A percentile compares a stretch with the other conserved stretches of the same genome.
Conservation (phyloP, 2,329 filamentous ascomycete species). For the Colletotrichum chrysophilum region DNA sequence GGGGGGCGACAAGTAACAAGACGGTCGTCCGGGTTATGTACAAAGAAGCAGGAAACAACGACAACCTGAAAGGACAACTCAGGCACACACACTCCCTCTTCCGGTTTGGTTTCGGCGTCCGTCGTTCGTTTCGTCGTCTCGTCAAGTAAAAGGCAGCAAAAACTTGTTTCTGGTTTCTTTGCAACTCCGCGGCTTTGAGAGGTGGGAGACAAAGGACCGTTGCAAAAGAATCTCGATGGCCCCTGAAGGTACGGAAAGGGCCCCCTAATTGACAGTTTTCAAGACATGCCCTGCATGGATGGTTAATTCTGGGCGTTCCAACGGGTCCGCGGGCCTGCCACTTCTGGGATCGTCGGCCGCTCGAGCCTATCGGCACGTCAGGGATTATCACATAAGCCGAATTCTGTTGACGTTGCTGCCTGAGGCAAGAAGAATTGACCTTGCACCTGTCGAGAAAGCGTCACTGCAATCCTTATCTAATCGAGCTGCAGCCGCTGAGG, state of each 20-base stretch:
- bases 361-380: slow-evolving; percentile 12
- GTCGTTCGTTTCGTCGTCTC: slow-evolving; percentile 2
- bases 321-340: slow-evolving; percentile 7
- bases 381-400: slow-evolving; percentile 14
- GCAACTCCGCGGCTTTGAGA: not conserved
- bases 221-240: slow-evolving; percentile 13
- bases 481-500: not conserved
- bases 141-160: not conserved
- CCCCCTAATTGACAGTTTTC: slow-evolving; percentile 21
- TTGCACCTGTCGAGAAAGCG: not conserved
- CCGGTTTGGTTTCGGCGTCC: not conserved
- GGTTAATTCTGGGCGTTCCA: slow-evolving; percentile 1
- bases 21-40: not conserved
- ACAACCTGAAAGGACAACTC: not conserved
- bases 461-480: slow-evolving; percentile 9
- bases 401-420: not conserved
- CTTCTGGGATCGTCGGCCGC: slow-evolving; percentile 16
- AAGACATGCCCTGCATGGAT: slow-evolving; percentile 18
- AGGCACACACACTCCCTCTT: not conserved
- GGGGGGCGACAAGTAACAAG: not conserved
- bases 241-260: slow-evolving; percentile 6
- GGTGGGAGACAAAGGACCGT: slow-evolving; percentile 14
- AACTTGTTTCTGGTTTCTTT: not conserved
- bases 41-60: not conserved
- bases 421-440: not conserved